phyloP scores from a whole-genome alignment of 306 rosid species.

The Quercus rubra region DNA sequence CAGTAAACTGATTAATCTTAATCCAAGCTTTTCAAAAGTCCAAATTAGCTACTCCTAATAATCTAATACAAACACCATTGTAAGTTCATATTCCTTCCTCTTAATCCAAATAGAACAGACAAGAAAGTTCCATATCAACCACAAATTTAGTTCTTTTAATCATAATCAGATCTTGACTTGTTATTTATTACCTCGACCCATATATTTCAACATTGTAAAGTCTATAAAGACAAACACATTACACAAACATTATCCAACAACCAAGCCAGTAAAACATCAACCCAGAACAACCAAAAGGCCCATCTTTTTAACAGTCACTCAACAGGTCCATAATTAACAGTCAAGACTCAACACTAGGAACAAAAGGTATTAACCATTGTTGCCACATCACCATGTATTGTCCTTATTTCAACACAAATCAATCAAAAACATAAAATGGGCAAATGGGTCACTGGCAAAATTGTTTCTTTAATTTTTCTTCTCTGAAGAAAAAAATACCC shows the following conservation, averaged over 20 bases:
- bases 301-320: background rate
- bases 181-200: background rate
- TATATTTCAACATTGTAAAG: background rate
- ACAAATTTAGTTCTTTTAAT: background rate
- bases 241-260: background rate
- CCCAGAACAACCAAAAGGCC: too few species aligned
- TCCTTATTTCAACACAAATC: background rate
- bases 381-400: too few species aligned
- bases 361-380: too few species aligned
- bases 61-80: background rate
- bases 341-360: too few species aligned
- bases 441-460: too few species aligned
- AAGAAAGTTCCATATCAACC: background rate
- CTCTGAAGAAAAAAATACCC: background rate
- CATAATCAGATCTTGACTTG: background rate
- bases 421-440: background rate
- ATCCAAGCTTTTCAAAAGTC: background rate
- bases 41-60: background rate
- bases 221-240: background rate
- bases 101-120: background rate
- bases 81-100: background rate
- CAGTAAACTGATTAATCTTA: background rate
- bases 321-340: too few species aligned
- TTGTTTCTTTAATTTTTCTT: background rate
- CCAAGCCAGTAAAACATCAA: background rate